Evolutionary conservation across 2,329 filamentous ascomycete genomes (phyloP).

Genomic region (Zymoseptoria ardabiliae): DNA sequence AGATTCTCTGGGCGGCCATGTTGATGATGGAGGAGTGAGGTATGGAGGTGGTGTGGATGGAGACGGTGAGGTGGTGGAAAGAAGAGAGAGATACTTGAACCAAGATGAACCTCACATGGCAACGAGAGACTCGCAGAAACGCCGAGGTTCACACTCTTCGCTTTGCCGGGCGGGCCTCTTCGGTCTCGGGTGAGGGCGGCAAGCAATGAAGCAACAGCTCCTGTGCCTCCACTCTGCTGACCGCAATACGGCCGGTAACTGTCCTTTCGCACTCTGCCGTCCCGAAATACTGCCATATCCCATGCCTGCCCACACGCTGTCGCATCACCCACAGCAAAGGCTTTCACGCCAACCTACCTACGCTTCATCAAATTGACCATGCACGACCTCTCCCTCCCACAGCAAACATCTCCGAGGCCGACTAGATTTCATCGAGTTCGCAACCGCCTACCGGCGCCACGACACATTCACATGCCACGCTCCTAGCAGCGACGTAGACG

Average conservation of each 20-base stretch:
- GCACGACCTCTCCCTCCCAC: no score
- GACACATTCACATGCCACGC: constrained; percentile 20
- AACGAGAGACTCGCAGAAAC: neutral
- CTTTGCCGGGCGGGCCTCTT: neutral
- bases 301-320: constrained; percentile 12
- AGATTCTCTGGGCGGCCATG: constrained; percentile 81
- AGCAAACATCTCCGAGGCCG: no score
- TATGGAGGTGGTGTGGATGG: neutral
- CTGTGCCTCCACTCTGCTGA: neutral
- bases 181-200: neutral
- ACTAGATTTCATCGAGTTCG: constrained; percentile 18
- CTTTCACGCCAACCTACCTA: no score
- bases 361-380: no score
- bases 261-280: neutral
- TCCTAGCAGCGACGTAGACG: constrained; percentile 13
- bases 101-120: neutral
- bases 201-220: neutral
- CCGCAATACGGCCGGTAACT: neutral
- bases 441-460: constrained; percentile 14
- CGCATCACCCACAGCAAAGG: constrained; percentile 16
- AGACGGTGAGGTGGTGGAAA: constrained; percentile 1
- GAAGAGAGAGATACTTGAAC: constrained; percentile 1
- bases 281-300: constrained; percentile 2
- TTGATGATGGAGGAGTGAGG: constrained; percentile 22
- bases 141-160: neutral